Percentiles rank a stretch among this genome's conserved stretches.
Conservation (phyloP, 2,329 filamentous ascomycete genomes). For the Fusarium pininemorale region DNA sequence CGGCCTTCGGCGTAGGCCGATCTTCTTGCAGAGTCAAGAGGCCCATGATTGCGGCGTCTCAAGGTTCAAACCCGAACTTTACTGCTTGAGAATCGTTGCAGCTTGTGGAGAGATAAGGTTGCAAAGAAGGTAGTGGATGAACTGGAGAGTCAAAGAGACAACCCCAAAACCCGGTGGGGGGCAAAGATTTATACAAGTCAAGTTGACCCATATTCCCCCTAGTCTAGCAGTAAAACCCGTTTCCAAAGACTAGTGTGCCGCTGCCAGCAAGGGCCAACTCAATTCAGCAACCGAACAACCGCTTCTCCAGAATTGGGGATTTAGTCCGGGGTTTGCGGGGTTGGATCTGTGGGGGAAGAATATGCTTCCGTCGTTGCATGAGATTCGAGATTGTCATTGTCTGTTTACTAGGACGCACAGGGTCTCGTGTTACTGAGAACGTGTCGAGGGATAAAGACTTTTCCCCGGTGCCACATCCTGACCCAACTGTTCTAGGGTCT, state of each 20-base stretch:
- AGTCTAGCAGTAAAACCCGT: not conserved
- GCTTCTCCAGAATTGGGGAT: slow-evolving; percentile 31
- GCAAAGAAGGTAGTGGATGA: slow-evolving; percentile 22
- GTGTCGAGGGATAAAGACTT: slow-evolving; percentile 35
- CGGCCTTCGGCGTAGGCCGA: slow-evolving; percentile 63
- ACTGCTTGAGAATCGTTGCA: not conserved
- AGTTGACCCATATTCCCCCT: slow-evolving; percentile 14
- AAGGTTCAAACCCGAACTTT: not conserved
- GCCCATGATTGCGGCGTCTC: slow-evolving; percentile 47
- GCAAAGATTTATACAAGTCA: slow-evolving; percentile 37
- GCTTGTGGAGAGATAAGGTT: slow-evolving; percentile 5
- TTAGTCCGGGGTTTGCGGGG: slow-evolving; percentile 44
- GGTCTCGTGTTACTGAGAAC: not conserved
- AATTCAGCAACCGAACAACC: slow-evolving; percentile 9
- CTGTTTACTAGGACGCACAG: slow-evolving; percentile 4
- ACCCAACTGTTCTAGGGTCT: slow-evolving; percentile 1
- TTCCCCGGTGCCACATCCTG: slow-evolving; percentile 13
- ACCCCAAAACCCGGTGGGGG: slow-evolving; percentile 16
- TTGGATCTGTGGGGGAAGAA: slow-evolving; percentile 43
- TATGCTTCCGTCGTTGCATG: slow-evolving; percentile 36
- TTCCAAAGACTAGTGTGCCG: slow-evolving; percentile 13
- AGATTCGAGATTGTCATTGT: slow-evolving; percentile 26
- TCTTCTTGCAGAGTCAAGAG: slow-evolving; percentile 64
- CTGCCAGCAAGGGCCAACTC: slow-evolving; percentile 7
- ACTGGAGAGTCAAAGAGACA: slow-evolving; percentile 6